These are phyloP conservation scores for Penicillium brevicompactum DNA, from an alignment of 2,329 filamentous ascomycete genomes.

Conservation along the genomic window DNA sequence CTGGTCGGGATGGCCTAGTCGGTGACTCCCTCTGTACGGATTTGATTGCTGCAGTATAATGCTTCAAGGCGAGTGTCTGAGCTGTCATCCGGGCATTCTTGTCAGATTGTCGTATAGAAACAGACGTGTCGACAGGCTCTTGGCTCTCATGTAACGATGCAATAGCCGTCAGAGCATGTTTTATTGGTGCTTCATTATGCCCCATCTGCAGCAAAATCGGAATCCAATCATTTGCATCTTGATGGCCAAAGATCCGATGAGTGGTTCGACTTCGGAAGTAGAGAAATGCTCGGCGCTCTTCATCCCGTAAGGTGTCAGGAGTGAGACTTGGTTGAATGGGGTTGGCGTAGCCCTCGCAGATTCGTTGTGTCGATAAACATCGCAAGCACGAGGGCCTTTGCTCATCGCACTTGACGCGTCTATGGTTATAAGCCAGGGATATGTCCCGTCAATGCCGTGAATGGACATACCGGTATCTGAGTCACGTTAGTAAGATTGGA, in stretches of 20 bases:
- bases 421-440: not conserved
- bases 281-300: constrained; percentile 7
- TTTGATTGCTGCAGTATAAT: constrained; percentile 4
- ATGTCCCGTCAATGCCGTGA: not conserved
- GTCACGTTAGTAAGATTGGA: not conserved
- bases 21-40: not conserved
- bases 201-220: constrained; percentile 2
- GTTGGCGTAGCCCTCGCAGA: constrained; percentile 4
- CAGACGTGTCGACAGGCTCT: not conserved
- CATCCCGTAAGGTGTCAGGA: not conserved
- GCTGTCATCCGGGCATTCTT: not conserved
- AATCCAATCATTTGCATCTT: constrained; percentile 2
- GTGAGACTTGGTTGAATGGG: not conserved
- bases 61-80: constrained; percentile 3
- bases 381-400: constrained; percentile 5
- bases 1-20: constrained; percentile 1
- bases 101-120: not conserved
- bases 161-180: constrained; percentile 3
- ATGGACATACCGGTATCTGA: not conserved
- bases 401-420: constrained; percentile 8
- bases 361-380: not conserved
- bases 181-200: constrained; percentile 1
- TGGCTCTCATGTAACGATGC: constrained; percentile 9
- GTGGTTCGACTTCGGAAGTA: constrained; percentile 3
- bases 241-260: constrained; percentile 4